These are phyloP conservation scores for Gynochthodes officinalis DNA, from an alignment of 257 asterid species.

Conservation along the genomic window DNA sequence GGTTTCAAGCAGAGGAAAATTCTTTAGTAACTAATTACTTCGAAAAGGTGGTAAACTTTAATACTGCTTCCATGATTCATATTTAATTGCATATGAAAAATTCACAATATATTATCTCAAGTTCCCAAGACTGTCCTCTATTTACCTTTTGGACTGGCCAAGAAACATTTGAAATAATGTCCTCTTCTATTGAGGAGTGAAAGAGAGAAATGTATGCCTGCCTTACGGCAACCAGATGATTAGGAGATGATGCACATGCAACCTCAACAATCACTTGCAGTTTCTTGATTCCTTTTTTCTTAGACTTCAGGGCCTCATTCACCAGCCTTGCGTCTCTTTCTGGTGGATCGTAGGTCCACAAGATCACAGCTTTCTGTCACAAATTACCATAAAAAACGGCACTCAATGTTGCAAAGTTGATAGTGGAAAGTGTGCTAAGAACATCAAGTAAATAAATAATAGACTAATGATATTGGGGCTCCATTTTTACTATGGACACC, in stretches of 20 bases:
- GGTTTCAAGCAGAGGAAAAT: too few relatives aligned
- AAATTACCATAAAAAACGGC: neutral
- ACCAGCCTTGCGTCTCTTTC: conserved; percentile 79
- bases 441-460: too few relatives aligned
- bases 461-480: too few relatives aligned
- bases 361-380: conserved; percentile 52
- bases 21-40: too few relatives aligned
- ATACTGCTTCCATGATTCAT: neutral
- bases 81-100: neutral
- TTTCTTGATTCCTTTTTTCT: conserved; percentile 35
- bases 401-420: neutral
- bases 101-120: neutral
- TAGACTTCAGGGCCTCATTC: conserved; percentile 49
- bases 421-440: neutral
- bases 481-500: too few relatives aligned
- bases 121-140: neutral
- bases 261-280: conserved; percentile 65
- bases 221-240: conserved; percentile 64
- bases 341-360: conserved; percentile 64
- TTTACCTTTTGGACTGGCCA: conserved; percentile 62
- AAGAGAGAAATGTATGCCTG: conserved; percentile 52
- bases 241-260: conserved; percentile 71
- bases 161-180: conserved; percentile 46
- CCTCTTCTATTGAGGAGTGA: conserved; percentile 65
- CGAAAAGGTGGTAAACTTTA: too few relatives aligned